A percentile compares a stretch with the other conserved stretches of the same genome.
These are phyloP conservation scores for Ganoderma boninense DNA, from an alignment of 1,284 basidiomycete genomes.

Conservation along the genomic window DNA sequence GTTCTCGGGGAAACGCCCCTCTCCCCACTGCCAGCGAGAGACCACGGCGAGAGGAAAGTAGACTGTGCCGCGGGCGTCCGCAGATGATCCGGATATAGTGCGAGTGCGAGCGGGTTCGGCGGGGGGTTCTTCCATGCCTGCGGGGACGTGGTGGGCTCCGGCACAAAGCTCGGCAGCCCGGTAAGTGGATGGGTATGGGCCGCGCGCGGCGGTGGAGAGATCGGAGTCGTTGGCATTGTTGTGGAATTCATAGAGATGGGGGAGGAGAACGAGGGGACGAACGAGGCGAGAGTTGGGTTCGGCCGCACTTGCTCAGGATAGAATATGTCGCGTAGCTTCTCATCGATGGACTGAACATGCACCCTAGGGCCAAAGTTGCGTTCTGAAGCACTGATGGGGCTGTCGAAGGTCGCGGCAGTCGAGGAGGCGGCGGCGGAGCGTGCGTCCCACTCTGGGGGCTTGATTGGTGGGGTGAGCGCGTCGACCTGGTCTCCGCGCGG, in stretches of 20 bases:
- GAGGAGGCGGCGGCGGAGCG: background rate
- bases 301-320: background rate
- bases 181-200: background rate
- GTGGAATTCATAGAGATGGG: background rate
- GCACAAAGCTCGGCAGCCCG: background rate
- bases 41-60: conserved; percentile 4
- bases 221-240: conserved; percentile 1
- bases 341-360: background rate
- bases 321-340: conserved; percentile 1
- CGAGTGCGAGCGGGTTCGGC: conserved; percentile 17
- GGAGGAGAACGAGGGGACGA: background rate
- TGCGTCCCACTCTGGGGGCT: background rate
- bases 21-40: background rate
- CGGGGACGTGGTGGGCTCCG: background rate
- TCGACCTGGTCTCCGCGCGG: background rate
- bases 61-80: background rate
- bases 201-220: conserved; percentile 15
- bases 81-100: too few species aligned
- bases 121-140: conserved; percentile 23
- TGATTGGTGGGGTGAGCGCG: background rate
- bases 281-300: background rate
- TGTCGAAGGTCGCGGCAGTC: background rate
- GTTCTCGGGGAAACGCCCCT: background rate
- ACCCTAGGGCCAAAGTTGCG: background rate
- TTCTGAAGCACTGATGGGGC: background rate